phyloP scores from a whole-genome alignment of 805 yeast species.

The Ogataea haglerorum region DNA sequence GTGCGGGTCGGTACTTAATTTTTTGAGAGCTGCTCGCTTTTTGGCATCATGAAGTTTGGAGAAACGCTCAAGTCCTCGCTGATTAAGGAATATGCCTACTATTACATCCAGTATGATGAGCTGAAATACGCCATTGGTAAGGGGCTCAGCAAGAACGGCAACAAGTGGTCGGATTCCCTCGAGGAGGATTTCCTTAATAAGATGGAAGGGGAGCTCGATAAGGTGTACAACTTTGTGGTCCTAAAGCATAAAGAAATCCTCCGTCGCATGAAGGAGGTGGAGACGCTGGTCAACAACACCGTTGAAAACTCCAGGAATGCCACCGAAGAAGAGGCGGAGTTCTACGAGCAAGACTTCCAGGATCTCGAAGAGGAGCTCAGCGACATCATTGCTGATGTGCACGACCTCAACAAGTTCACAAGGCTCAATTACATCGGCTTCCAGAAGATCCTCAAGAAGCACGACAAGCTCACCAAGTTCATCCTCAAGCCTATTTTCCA shows the following conservation, averaged over 20 bases:
- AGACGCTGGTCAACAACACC: conserved; percentile 60
- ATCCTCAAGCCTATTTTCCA: conserved; percentile 88
- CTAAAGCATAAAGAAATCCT: conserved; percentile 83
- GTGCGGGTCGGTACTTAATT: conserved; percentile 1
- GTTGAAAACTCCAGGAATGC: conserved; percentile 45
- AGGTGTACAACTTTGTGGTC: conserved; percentile 86
- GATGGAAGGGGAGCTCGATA: conserved; percentile 83
- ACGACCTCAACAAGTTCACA: conserved; percentile 91
- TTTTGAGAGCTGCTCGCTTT: conserved; percentile 1
- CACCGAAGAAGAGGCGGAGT: conserved; percentile 30
- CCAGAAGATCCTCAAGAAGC: conserved; percentile 94
- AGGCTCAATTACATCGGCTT: conserved; percentile 95
- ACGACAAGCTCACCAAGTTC: conserved; percentile 83
- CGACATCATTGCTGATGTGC: conserved; percentile 95
- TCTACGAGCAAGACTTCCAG: conserved; percentile 63
- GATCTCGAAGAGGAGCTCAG: conserved; percentile 71
- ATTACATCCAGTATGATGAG: conserved; percentile 89
- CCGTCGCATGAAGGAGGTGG: conserved; percentile 81
- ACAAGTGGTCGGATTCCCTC: conserved; percentile 68
- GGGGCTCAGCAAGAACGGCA: conserved; percentile 52
- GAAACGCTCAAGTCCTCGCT: conserved; percentile 86
- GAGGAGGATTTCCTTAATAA: conserved; percentile 79
- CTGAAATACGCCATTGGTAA: conserved; percentile 77
- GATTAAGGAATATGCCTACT: conserved; percentile 85
- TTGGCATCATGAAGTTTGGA: conserved; percentile 79